phyloP scores from a whole-genome alignment of 306 rosid genomes.

The Castanea crenata region DNA sequence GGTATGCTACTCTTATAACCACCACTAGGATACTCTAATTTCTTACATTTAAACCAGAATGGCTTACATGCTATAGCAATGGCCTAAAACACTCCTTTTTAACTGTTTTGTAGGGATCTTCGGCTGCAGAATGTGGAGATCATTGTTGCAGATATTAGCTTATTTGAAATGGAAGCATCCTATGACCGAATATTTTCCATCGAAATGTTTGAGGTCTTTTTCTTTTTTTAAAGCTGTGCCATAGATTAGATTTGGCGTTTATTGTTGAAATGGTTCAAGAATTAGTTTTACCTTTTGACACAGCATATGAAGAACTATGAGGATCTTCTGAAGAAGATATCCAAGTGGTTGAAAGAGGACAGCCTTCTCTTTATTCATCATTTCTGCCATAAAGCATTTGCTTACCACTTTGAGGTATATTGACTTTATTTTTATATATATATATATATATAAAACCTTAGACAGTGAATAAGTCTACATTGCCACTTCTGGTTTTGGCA shows the following conservation, averaged over 20 bases:
- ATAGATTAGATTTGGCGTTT: background rate
- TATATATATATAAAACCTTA: background rate
- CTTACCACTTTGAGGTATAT: slow-evolving; percentile 90
- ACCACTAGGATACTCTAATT: background rate
- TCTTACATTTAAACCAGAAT: background rate
- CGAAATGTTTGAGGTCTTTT: slow-evolving; percentile 86
- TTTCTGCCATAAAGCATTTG: slow-evolving; percentile 84
- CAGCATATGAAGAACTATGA: slow-evolving; percentile 97
- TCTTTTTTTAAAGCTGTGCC: background rate
- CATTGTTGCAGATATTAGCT: slow-evolving; percentile 75
- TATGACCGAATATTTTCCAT: slow-evolving; percentile 82
- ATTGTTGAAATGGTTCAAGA: background rate
- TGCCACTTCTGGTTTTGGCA: slow-evolving; percentile 11
- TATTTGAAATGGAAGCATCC: slow-evolving; percentile 73
- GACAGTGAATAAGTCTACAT: background rate
- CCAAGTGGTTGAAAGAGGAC: slow-evolving; percentile 83
- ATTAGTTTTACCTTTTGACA: slow-evolving; percentile 11
- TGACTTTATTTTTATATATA: background rate
- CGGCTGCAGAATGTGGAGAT: slow-evolving; percentile 67
- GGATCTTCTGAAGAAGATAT: slow-evolving; percentile 85
- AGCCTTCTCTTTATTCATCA: slow-evolving; percentile 70
- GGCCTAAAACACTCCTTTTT: slow-evolving; percentile 9
- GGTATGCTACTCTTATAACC: slow-evolving; percentile 32
- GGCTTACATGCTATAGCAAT: slow-evolving; percentile 3
- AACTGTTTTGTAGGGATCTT: slow-evolving; percentile 46